A percentile compares a stretch with the other conserved stretches of the same genome.
These are phyloP conservation scores for Xylaria sp. DNA, from an alignment of 2,329 filamentous ascomycete species.

Conservation along the genomic window DNA sequence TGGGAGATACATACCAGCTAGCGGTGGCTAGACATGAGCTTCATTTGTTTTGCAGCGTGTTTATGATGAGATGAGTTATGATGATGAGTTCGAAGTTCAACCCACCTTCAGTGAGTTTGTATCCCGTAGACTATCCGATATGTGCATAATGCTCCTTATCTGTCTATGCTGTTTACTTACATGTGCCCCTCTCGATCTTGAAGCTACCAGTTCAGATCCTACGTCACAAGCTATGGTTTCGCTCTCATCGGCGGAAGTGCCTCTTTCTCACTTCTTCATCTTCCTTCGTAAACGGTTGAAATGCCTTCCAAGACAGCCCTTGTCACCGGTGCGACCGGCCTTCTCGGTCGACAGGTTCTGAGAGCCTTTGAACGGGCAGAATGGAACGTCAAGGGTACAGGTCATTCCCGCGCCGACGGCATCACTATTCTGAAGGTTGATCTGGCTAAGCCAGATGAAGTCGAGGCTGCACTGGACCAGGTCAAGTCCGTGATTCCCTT, in stretches of 20 bases:
- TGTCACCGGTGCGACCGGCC: conserved; percentile 77
- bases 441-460: conserved; percentile 41
- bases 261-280: not conserved
- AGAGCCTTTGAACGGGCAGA: conserved; percentile 60
- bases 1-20: conserved; percentile 30
- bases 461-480: conserved; percentile 47
- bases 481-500: conserved; percentile 44
- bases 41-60: too few species aligned
- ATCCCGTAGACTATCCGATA: too few species aligned
- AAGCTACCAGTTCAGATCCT: not conserved
- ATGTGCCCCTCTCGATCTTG: not conserved
- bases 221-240: conserved; percentile 7
- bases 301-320: conserved; percentile 53
- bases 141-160: not conserved
- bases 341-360: conserved; percentile 74
- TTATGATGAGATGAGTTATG: too few species aligned
- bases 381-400: conserved; percentile 69
- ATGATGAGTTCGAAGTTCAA: not conserved
- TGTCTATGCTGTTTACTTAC: not conserved
- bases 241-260: not conserved
- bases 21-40: not conserved
- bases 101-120: too few species aligned
- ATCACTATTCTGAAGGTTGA: conserved; percentile 60
- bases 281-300: not conserved
- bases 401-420: conserved; percentile 67